Conservation (phyloP, 2,329 filamentous ascomycete genomes). For the Fonsecaea erecta region DNA sequence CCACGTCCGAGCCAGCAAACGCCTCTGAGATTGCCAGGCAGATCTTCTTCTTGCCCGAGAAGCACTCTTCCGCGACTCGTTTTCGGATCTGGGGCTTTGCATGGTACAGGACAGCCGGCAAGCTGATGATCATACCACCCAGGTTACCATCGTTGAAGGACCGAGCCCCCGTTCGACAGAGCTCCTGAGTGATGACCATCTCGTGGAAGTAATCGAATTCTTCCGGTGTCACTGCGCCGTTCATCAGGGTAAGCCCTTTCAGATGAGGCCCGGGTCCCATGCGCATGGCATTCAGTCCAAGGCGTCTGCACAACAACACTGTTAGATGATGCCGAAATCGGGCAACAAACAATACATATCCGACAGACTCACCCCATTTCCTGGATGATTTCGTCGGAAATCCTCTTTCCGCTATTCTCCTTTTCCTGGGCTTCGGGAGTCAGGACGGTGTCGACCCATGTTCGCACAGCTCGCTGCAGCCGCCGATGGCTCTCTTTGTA, state of each 20-base stretch:
- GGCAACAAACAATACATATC: background rate
- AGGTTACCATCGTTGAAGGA: constrained; percentile 43
- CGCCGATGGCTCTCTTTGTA: constrained; percentile 34
- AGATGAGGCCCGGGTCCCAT: constrained; percentile 33
- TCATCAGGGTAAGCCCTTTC: constrained; percentile 27
- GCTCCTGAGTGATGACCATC: constrained; percentile 71
- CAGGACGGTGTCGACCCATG: constrained; percentile 30
- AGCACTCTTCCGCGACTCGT: constrained; percentile 67
- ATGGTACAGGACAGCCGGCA: constrained; percentile 72
- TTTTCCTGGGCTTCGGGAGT: constrained; percentile 34
- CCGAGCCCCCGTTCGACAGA: constrained; percentile 62
- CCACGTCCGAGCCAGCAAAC: constrained; percentile 65
- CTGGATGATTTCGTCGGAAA: constrained; percentile 25
- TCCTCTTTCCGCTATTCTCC: constrained; percentile 28
- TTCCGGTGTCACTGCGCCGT: constrained; percentile 48
- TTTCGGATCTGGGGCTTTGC: constrained; percentile 65
- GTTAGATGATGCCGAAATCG: background rate
- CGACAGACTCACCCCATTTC: constrained; percentile 21
- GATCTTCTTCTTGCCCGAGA: constrained; percentile 66
- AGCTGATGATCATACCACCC: constrained; percentile 60
- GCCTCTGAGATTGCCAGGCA: constrained; percentile 81
- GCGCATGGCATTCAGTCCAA: constrained; percentile 34
- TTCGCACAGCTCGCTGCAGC: constrained; percentile 32
- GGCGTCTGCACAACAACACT: constrained; percentile 16
- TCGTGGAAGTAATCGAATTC: constrained; percentile 74